These are phyloP conservation scores for Chrysophaeum taylorii DNA, from an alignment of 352 stramenopile species.

Conservation along the genomic window DNA sequence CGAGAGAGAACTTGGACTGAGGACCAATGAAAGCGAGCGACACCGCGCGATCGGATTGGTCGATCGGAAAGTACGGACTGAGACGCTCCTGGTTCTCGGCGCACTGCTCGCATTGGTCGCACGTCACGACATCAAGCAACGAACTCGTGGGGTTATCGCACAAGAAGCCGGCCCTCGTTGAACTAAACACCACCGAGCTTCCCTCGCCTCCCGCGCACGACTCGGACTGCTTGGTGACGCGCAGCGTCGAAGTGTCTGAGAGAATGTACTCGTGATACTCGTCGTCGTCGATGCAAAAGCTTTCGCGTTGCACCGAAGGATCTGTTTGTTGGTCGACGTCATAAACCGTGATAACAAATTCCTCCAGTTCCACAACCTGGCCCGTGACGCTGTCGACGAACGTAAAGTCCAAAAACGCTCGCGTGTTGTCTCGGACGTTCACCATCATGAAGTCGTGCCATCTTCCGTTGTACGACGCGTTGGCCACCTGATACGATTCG, in stretches of 20 bases:
- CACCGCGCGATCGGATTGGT: background rate
- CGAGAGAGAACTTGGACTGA: background rate
- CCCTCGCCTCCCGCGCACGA: background rate
- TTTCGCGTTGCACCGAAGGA: background rate
- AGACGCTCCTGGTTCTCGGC: background rate
- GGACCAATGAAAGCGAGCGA: background rate
- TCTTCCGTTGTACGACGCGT: too few relatives aligned
- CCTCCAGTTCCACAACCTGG: too few relatives aligned
- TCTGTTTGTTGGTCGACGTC: background rate
- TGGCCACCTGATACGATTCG: too few relatives aligned
- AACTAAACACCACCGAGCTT: background rate
- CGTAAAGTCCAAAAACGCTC: too few relatives aligned
- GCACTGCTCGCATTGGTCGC: conserved; percentile 1
- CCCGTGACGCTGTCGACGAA: too few relatives aligned
- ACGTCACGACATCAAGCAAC: too few relatives aligned
- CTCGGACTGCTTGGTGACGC: background rate
- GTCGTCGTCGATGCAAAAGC: background rate
- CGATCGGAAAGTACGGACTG: background rate
- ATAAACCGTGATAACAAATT: background rate
- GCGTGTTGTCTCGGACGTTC: too few relatives aligned
- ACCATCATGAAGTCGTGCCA: background rate
- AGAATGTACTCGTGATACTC: background rate
- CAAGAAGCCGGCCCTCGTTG: background rate
- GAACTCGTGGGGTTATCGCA: conserved; percentile 2
- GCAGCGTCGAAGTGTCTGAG: too few relatives aligned